phyloP scores from a whole-genome alignment of 2,329 filamentous ascomycete species.

The Xylariaceae sp. region DNA sequence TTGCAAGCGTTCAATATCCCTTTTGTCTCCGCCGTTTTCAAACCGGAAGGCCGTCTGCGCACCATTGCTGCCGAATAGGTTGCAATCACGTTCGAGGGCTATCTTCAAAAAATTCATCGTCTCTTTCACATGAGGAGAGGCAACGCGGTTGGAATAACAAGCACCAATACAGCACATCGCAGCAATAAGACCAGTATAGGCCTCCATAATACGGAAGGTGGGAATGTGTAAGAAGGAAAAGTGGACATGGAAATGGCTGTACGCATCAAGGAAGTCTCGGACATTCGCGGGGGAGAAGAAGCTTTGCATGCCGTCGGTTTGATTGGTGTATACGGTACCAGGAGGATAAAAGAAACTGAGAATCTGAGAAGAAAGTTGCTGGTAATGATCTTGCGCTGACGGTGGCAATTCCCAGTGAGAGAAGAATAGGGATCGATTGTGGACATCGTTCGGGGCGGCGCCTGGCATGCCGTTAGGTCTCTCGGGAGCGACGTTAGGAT shows the following conservation, averaged over 20 bases:
- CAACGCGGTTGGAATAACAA: constrained; percentile 69
- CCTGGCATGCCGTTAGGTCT: constrained; percentile 49
- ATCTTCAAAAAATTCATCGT: constrained; percentile 67
- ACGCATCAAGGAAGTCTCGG: constrained; percentile 71
- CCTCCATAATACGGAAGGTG: constrained; percentile 68
- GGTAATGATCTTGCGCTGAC: constrained; percentile 53
- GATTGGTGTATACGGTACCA: constrained; percentile 59
- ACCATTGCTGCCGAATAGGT: constrained; percentile 45
- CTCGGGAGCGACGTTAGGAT: constrained; percentile 60
- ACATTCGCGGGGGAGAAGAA: constrained; percentile 70
- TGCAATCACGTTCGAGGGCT: constrained; percentile 60
- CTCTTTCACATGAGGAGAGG: constrained; percentile 63
- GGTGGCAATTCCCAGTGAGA: constrained; percentile 52
- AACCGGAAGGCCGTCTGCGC: constrained; percentile 43
- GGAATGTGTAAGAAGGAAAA: constrained; percentile 74
- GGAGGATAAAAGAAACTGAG: constrained; percentile 59
- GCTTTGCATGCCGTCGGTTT: constrained; percentile 56
- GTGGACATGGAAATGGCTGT: constrained; percentile 73
- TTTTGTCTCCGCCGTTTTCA: constrained; percentile 41
- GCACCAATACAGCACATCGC: constrained; percentile 74
- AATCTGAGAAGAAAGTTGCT: constrained; percentile 58
- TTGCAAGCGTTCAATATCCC: constrained; percentile 68
- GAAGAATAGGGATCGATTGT: constrained; percentile 49
- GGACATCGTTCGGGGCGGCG: constrained; percentile 46
- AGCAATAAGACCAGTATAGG: constrained; percentile 68